Percentiles rank a stretch among this genome's conserved stretches.
Evolutionary conservation across 106 monocot species (phyloP).

Genomic region (Narthecium ossifragum): DNA sequence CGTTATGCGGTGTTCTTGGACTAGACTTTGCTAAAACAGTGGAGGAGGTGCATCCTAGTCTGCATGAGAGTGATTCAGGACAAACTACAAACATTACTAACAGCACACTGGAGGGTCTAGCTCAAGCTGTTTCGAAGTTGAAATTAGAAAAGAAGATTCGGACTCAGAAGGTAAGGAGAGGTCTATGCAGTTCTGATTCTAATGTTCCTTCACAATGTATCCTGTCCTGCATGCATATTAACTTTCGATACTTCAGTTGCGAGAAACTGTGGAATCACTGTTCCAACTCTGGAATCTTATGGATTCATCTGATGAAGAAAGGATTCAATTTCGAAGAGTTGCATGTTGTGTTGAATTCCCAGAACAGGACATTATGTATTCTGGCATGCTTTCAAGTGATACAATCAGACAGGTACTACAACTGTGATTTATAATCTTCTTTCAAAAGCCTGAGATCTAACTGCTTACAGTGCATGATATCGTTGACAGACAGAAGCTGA

Average conservation of each 20-base stretch:
- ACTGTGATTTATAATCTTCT: no score
- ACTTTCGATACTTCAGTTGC: constrained; percentile 27
- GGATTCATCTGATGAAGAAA: constrained; percentile 77
- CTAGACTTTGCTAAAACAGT: constrained; percentile 67
- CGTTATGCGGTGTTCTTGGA: constrained; percentile 76
- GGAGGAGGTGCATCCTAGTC: constrained; percentile 82
- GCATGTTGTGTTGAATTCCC: constrained; percentile 36
- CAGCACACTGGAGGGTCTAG: constrained; percentile 63
- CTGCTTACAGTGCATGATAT: no score
- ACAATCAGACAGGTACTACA: constrained; percentile 61
- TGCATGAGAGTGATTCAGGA: constrained; percentile 41
- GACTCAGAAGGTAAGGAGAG: constrained; percentile 45
- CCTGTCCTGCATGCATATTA: not conserved
- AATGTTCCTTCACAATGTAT: not conserved
- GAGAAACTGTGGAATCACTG: constrained; percentile 54
- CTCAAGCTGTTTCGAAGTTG: constrained; percentile 42
- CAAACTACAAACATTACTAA: constrained; percentile 63
- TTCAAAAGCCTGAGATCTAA: no score
- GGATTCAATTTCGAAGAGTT: constrained; percentile 43
- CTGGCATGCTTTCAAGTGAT: constrained; percentile 54
- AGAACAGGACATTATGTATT: constrained; percentile 37
- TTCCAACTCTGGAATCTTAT: constrained; percentile 83
- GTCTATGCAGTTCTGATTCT: not conserved
- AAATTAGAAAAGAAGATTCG: constrained; percentile 56
- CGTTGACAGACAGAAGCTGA: constrained; percentile 57